A percentile compares a stretch with the other conserved stretches of the same genome.
Evolutionary conservation across 352 stramenopile species (phyloP).

Genomic region (Pythium phragmitis): DNA sequence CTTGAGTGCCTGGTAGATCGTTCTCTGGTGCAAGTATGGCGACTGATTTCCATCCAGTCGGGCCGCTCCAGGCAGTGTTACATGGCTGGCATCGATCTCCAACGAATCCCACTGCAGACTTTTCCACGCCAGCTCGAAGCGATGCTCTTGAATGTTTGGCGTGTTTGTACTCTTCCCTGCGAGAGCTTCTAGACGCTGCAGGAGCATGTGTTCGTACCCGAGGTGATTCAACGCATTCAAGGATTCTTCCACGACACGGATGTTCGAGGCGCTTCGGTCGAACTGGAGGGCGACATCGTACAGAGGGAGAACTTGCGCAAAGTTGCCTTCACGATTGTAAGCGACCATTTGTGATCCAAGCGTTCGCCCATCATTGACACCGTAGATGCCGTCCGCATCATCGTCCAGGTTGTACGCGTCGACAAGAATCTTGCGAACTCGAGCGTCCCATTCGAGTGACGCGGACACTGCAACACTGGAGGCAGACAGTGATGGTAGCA

Average conservation of each 20-base stretch:
- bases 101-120: conserved; percentile 68
- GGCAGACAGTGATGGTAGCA: conserved; percentile 40
- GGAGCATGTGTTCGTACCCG: conserved; percentile 73
- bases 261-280: conserved; percentile 1
- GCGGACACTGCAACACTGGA: neutral
- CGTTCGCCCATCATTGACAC: conserved; percentile 72
- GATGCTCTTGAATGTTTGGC: conserved; percentile 43
- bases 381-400: conserved; percentile 74
- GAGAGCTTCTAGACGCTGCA: conserved; percentile 49
- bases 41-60: neutral
- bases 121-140: conserved; percentile 82
- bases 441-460: conserved; percentile 26
- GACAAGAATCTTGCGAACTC: conserved; percentile 54
- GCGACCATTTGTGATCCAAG: conserved; percentile 69
- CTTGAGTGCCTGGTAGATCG: conserved; percentile 53
- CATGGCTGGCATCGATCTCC: conserved; percentile 13
- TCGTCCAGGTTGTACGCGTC: conserved; percentile 62
- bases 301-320: conserved; percentile 59
- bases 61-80: neutral
- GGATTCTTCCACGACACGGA: conserved; percentile 42
- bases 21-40: conserved; percentile 51
- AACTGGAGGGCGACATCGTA: conserved; percentile 76
- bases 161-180: conserved; percentile 9
- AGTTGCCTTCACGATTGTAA: conserved; percentile 67
- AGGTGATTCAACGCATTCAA: conserved; percentile 59